Conservation (phyloP, 2,329 filamentous ascomycete species). For the Neonectria sp. region DNA sequence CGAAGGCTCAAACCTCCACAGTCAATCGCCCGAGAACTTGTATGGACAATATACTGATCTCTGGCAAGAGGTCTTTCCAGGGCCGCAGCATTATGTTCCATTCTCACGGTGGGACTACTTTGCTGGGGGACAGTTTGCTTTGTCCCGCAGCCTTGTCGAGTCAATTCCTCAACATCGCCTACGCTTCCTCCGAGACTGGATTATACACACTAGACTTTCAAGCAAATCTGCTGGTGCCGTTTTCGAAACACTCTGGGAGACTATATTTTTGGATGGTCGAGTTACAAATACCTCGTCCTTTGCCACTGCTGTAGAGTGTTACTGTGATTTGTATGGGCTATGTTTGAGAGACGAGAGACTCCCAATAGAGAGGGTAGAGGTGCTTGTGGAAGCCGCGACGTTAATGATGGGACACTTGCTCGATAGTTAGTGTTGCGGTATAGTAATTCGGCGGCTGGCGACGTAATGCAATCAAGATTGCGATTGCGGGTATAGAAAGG, state of each 20-base stretch:
- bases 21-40: not conserved
- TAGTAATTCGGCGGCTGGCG: too few species aligned
- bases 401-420: constrained; percentile 26
- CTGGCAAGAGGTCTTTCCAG: constrained; percentile 9
- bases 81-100: not conserved
- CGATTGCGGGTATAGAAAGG: too few species aligned
- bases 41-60: constrained; percentile 7
- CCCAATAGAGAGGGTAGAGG: constrained; percentile 6
- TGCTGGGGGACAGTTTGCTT: constrained; percentile 14
- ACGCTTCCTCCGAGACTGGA: constrained; percentile 14
- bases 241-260: constrained; percentile 23
- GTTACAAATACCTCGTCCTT: constrained; percentile 1
- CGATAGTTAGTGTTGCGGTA: not conserved
- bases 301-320: not conserved
- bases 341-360: constrained; percentile 9
- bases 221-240: constrained; percentile 18
- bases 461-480: too few species aligned
- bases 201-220: not conserved
- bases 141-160: constrained; percentile 10
- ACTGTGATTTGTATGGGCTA: constrained; percentile 15
- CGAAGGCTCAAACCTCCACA: not conserved
- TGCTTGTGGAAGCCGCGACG: constrained; percentile 10
- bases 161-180: constrained; percentile 10
- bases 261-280: constrained; percentile 1
- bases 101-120: constrained; percentile 9